Evolutionary conservation across 2,329 filamentous ascomycete genomes (phyloP), one percentile per base, ranked within the genome.

Genomic region (Coniochaeta pulveracea): DNA sequence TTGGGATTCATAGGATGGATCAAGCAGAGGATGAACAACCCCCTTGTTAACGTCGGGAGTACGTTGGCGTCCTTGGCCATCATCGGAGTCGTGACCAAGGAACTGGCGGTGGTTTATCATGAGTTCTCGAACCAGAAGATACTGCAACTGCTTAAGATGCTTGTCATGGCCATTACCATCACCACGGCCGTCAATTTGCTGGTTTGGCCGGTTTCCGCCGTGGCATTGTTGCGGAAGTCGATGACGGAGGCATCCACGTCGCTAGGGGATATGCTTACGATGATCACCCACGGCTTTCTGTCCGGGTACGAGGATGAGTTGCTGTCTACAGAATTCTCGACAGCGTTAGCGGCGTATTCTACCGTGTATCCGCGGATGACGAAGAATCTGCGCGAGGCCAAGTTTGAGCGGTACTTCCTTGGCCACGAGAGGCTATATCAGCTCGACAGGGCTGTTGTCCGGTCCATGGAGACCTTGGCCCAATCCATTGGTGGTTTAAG

Each of bases 401-500:
- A 89, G 51, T 79, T 85, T 37, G 89, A 96, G 54, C 84, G 94
- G 49, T 94, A 84, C 48, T 61, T 88, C 3, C 55, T 85, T 4
- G 89, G 89, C 2, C 78, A 74, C 3, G 88, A 94, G 51, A 70
- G 69, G 35, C 71, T 89, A 40, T 93, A 93, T 52, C 67, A 70
- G 23, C 68, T 93, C 3, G 84, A 95, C 47, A 79, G 80, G 42
- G 76, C 72, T 16, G 69, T 96, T 4, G 81, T 89, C 27, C 80
- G 85, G 48, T 89, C 84, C 43, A 73, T 96, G 47, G 85, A 93
- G 52, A 77, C 75, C 29, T 67, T 96, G 18, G 79, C 85, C 4
- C 88, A 95, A 52, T 86, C 85, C 43, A 80, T 95, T 42, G 88
- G 89, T 52, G 91, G 89, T 6, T 61, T 98, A 47, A 73, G 86